phyloP scores from a whole-genome alignment of 2,329 filamentous ascomycete species.

The Clonostachys sp. region DNA sequence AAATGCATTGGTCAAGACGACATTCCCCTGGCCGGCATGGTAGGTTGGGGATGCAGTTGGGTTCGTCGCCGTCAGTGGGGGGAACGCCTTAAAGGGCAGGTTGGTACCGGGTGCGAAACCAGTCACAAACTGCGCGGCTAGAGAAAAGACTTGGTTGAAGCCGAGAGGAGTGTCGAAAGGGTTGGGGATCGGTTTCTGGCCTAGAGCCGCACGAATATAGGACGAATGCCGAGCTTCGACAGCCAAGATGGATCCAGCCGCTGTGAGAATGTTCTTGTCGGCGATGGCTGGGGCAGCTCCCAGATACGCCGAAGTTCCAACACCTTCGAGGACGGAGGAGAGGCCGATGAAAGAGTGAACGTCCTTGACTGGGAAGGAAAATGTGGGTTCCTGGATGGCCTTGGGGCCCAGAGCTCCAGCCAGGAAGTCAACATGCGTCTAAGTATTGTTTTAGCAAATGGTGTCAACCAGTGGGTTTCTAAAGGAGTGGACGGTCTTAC shows the following conservation, averaged over 20 bases:
- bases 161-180: too few species aligned
- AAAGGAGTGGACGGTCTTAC: slow-evolving; percentile 28
- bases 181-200: too few species aligned
- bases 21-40: too few species aligned
- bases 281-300: slow-evolving; percentile 65
- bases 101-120: too few species aligned
- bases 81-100: too few species aligned
- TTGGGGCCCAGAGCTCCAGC: slow-evolving; percentile 37
- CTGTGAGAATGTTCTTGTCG: slow-evolving; percentile 53
- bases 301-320: slow-evolving; percentile 70
- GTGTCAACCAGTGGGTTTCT: slow-evolving; percentile 56
- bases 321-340: slow-evolving; percentile 65
- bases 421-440: too few species aligned
- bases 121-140: too few species aligned
- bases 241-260: slow-evolving; percentile 67
- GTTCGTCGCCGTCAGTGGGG: too few species aligned
- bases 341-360: slow-evolving; percentile 64
- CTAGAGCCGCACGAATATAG: slow-evolving; percentile 48
- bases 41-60: too few species aligned
- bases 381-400: slow-evolving; percentile 65
- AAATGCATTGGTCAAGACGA: too few species aligned
- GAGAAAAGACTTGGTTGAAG: too few species aligned
- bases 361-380: slow-evolving; percentile 67
- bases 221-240: slow-evolving; percentile 72
- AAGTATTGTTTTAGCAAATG: background rate